Conservation (phyloP, 1,284 basidiomycete genomes). For the Pseudomicrostroma phylloplanum region DNA sequence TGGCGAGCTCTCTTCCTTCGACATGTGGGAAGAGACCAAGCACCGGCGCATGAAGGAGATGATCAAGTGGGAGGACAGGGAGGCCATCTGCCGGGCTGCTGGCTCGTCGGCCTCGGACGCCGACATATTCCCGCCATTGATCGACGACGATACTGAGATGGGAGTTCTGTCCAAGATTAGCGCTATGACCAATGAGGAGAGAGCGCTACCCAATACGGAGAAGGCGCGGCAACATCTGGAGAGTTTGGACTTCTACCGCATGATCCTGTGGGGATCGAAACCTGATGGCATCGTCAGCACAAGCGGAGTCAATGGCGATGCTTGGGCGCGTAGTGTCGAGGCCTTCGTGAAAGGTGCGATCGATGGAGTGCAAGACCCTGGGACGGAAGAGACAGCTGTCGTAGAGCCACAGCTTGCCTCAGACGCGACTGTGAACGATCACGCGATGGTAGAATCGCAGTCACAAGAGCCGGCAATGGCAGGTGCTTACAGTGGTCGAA, state of each 20-base stretch:
- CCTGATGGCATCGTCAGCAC: too few relatives aligned
- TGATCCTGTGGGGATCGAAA: neutral
- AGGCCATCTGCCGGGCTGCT: conserved; percentile 1
- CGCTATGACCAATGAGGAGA: neutral
- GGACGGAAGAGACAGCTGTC: neutral
- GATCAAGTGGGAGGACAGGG: conserved; percentile 1
- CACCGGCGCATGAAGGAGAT: neutral
- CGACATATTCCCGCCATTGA: too few relatives aligned
- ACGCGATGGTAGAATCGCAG: neutral
- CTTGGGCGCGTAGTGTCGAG: neutral
- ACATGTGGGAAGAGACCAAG: too few relatives aligned
- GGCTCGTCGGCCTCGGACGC: neutral
- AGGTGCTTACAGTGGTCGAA: neutral
- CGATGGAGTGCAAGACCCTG: neutral
- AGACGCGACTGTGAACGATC: neutral
- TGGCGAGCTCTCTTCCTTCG: too few relatives aligned
- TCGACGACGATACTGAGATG: neutral
- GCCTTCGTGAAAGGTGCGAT: neutral
- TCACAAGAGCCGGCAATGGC: neutral
- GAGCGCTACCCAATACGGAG: neutral
- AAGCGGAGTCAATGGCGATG: neutral
- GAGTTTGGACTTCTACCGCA: neutral
- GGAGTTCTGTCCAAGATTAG: neutral
- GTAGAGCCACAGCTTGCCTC: neutral
- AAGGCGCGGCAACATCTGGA: neutral